phyloP scores from a whole-genome alignment of 441 rosid genomes.

The Populus hybrid region DNA sequence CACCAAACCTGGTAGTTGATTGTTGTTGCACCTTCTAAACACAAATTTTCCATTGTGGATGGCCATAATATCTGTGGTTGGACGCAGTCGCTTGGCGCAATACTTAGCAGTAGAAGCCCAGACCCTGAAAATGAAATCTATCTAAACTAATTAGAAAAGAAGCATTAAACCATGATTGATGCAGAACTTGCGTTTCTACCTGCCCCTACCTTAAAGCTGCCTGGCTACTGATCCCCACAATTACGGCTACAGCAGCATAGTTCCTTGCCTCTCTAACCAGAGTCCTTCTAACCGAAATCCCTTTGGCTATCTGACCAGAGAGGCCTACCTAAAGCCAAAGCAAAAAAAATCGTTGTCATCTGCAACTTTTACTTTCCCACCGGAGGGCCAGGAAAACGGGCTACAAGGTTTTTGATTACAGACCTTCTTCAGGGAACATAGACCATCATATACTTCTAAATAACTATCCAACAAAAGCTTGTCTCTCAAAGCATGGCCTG shows the following conservation, averaged over 20 bases:
- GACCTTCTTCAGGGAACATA: conserved; percentile 76
- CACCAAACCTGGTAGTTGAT: conserved; percentile 65
- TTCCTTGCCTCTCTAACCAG: conserved; percentile 70
- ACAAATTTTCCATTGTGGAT: conserved; percentile 66
- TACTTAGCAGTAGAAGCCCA: conserved; percentile 56
- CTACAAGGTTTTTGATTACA: not conserved
- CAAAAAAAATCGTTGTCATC: conserved; percentile 5
- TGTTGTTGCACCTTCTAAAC: conserved; percentile 55
- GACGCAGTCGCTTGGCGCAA: conserved; percentile 61
- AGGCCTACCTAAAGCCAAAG: conserved; percentile 55
- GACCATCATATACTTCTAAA: conserved; percentile 52
- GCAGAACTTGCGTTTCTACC: conserved; percentile 12
- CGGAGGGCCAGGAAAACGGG: not conserved
- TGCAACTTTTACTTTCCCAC: conserved; percentile 7
- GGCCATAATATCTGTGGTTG: conserved; percentile 70
- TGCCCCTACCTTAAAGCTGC: conserved; percentile 47
- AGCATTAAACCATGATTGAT: conserved; percentile 7
- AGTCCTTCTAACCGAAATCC: conserved; percentile 49
- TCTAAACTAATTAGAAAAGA: conserved; percentile 35
- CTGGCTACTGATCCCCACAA: conserved; percentile 59
- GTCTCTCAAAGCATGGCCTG: conserved; percentile 50
- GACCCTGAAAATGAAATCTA: conserved; percentile 42
- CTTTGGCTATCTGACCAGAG: conserved; percentile 47
- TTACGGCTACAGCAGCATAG: conserved; percentile 44
- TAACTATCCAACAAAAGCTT: conserved; percentile 52